Percentiles rank a stretch among this genome's conserved stretches.
These are phyloP conservation scores for Colletotrichum sp. DNA, from an alignment of 2,329 filamentous ascomycete species.

Conservation along the genomic window DNA sequence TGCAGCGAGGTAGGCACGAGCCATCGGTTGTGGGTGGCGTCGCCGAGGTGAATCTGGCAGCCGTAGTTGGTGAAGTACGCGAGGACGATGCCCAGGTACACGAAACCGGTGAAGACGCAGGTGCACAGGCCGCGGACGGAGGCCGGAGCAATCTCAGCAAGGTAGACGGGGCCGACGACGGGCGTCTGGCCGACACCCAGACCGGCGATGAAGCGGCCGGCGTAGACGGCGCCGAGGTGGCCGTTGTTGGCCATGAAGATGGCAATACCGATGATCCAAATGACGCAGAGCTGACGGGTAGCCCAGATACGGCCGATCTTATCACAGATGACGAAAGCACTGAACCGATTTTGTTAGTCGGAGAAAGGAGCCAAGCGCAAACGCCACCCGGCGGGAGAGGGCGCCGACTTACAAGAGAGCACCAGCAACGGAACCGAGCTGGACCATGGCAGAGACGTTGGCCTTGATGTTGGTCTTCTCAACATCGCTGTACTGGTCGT, in stretches of 20 bases:
- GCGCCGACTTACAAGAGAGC: constrained; percentile 56
- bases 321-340: constrained; percentile 64
- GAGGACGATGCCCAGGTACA: constrained; percentile 80
- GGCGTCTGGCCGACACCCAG: constrained; percentile 71
- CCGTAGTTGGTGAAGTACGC: constrained; percentile 80
- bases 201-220: constrained; percentile 70
- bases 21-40: constrained; percentile 55
- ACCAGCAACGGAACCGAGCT: constrained; percentile 76
- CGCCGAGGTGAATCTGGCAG: constrained; percentile 52
- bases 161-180: constrained; percentile 73
- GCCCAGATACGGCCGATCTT: constrained; percentile 68
- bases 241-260: constrained; percentile 65
- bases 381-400: not conserved
- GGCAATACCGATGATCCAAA: constrained; percentile 64
- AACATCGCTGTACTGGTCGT: constrained; percentile 54
- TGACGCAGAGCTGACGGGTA: constrained; percentile 59
- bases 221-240: constrained; percentile 63
- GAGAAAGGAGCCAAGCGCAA: not conserved
- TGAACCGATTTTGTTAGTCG: constrained; percentile 28
- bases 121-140: constrained; percentile 76
- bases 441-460: constrained; percentile 83
- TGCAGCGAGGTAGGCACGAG: constrained; percentile 77
- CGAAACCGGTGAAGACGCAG: constrained; percentile 56
- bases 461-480: constrained; percentile 72
- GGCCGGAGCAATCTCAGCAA: constrained; percentile 74